Evolutionary conservation across 2,329 filamentous ascomycete species (phyloP), one percentile per base, ranked within the genome.

Genomic region (Fusarium vanettenii): DNA sequence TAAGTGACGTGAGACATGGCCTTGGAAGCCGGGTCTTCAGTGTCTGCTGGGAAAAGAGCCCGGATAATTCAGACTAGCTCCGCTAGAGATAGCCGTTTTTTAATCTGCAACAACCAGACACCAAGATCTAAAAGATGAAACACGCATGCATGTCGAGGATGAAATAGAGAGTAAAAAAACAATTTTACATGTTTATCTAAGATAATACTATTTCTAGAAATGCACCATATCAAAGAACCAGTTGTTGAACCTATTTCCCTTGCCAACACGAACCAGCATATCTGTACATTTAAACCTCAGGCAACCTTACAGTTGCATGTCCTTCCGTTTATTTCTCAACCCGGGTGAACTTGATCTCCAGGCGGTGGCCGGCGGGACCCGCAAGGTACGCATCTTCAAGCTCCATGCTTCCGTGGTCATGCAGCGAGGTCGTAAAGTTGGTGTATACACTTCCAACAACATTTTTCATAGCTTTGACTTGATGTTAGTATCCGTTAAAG

Each of bases 321-420:
- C 20, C n/a, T 7, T 22, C 25, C 25, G 7, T 31, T n/a, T 20
- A 55, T 3, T 16, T 29, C 11, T 22, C 13, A 5, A 35, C 27
- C 22, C 11, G n/a, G 6, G 16, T 35, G 18, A 56, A 56, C 29
- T 56, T 56, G 14, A 56, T 25, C 18, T 56, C 50, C 31, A 56
- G 50, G 16, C 50, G 50, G 11, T 56, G 50, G 7, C 50, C 50
- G 18, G 16, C n/a, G n/a, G 50, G 50, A 2, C 50, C 50, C 3
- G 50, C 50, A 22, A 56, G 29, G 27, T 56, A 56, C 27, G 50
- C 16, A 13, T 56, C 50, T 25, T 56, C 50, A 31, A 56, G 18
- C 27, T 56, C 29, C 50, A 56, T 56, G 50, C 29, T 56, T 13
- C 50, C 50, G 4, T 56, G 50, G n/a, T 56, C 29, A 35, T 56